Evolutionary conservation across 225 moss, liverwort and hornwort genomes (phyloP).

Genomic region (Rhytidiadelphus loreus): DNA sequence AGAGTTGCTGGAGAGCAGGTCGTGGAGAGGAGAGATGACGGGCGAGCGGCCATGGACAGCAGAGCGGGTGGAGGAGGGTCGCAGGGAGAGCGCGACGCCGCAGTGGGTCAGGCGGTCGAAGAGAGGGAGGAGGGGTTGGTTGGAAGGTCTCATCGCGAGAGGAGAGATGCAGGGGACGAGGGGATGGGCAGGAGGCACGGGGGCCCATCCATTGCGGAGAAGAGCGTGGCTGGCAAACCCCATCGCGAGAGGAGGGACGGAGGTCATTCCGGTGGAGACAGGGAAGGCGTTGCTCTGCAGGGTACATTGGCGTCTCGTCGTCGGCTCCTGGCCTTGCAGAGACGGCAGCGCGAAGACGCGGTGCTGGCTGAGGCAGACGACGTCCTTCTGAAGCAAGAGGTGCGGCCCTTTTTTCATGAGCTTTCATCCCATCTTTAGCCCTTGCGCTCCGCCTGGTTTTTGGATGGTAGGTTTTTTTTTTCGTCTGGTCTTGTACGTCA

Average conservation of each 20-base stretch:
- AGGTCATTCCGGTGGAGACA: constrained; percentile 6
- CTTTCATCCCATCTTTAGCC: not conserved
- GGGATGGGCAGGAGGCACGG: constrained; percentile 6
- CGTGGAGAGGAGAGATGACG: not conserved
- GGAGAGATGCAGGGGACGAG: not conserved
- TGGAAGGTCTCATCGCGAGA: not conserved
- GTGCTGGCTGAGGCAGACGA: constrained; percentile 30
- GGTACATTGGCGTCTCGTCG: constrained; percentile 30
- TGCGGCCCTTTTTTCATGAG: not conserved
- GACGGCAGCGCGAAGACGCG: constrained; percentile 24
- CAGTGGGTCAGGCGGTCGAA: not conserved
- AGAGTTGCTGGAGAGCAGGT: not conserved
- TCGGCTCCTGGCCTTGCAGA: constrained; percentile 26
- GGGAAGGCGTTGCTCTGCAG: not conserved
- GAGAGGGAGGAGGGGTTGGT: not conserved
- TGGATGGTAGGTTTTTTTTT: not conserved
- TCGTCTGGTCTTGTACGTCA: not conserved
- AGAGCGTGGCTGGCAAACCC: constrained; percentile 10
- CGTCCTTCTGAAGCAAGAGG: constrained; percentile 34
- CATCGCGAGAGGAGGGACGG: constrained; percentile 24
- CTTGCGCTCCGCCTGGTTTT: not conserved
- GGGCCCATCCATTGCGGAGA: constrained; percentile 7
- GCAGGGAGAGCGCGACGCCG: not conserved
- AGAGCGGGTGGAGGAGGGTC: not conserved
- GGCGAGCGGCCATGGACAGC: not conserved